Conservation (phyloP, 108 stramenopile species). For the Epipyxis sp. region DNA sequence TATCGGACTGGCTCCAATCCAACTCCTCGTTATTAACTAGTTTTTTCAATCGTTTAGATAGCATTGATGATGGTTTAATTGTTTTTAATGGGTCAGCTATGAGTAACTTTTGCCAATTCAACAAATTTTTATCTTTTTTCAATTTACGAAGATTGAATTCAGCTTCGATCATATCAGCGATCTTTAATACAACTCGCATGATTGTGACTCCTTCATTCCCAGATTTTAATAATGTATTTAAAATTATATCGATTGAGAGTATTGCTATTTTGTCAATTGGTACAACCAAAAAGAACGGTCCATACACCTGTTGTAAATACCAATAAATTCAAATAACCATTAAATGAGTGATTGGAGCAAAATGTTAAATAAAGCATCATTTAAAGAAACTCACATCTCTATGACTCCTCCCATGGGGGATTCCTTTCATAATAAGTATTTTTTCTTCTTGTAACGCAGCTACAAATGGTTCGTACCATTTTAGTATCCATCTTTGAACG, state of each 20-base stretch:
- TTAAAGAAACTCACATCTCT: not conserved
- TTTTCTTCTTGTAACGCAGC: conserved; percentile 67
- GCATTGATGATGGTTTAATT: not conserved
- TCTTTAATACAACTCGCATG: conserved; percentile 52
- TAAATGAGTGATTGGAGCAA: no score
- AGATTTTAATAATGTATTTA: conserved; percentile 54
- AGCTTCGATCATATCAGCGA: conserved; percentile 71
- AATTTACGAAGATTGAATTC: conserved; percentile 75
- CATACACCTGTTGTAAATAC: no score
- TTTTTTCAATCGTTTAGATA: conserved; percentile 34
- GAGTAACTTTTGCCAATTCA: conserved; percentile 16
- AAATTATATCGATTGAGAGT: conserved; percentile 70
- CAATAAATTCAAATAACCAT: no score
- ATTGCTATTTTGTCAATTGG: conserved; percentile 80
- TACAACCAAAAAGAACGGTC: conserved; percentile 73
- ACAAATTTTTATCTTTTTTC: conserved; percentile 46
- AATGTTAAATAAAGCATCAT: no score
- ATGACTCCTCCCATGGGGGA: not conserved
- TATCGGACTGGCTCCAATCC: not conserved
- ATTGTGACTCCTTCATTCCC: conserved; percentile 59
- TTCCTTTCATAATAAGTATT: conserved; percentile 59
- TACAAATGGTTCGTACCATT: conserved; percentile 71
- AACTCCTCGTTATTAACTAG: not conserved
- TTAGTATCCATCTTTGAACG: conserved; percentile 63
- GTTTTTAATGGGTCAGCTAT: conserved; percentile 1